phyloP scores from a whole-genome alignment of 768 basidiomycete species.

The Mycena leptocephala region DNA sequence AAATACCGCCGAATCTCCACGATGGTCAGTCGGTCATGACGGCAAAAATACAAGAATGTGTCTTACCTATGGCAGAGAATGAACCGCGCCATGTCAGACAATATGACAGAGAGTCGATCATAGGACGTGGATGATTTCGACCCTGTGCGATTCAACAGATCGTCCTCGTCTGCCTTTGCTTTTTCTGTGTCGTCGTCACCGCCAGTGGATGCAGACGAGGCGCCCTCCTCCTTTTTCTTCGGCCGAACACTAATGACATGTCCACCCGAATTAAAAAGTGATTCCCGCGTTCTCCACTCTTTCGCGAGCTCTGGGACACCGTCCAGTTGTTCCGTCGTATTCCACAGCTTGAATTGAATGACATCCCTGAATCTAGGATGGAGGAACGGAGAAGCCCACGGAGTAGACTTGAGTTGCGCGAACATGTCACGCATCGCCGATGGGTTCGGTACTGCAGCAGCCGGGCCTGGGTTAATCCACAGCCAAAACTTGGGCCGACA shows the following conservation, averaged over 20 bases:
- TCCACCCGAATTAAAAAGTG: slow-evolving; percentile 92
- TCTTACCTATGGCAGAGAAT: slow-evolving; percentile 88
- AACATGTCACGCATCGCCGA: slow-evolving; percentile 88
- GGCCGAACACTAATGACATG: slow-evolving; percentile 78
- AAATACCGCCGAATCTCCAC: slow-evolving; percentile 87
- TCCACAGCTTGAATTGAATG: slow-evolving; percentile 98
- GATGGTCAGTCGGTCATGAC: background rate
- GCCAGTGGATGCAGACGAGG: slow-evolving; percentile 35
- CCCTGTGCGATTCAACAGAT: slow-evolving; percentile 81
- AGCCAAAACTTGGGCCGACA: slow-evolving; percentile 97
- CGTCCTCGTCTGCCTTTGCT: slow-evolving; percentile 59
- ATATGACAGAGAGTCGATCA: slow-evolving; percentile 92
- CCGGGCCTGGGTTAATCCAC: slow-evolving; percentile 99
- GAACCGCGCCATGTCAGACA: slow-evolving; percentile 98
- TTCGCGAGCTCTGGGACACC: slow-evolving; percentile 90
- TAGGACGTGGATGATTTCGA: slow-evolving; percentile 90
- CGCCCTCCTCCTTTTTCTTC: slow-evolving; percentile 54
- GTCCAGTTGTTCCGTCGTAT: slow-evolving; percentile 97
- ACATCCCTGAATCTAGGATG: slow-evolving; percentile 93
- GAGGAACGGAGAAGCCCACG: slow-evolving; percentile 96
- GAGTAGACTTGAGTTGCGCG: slow-evolving; percentile 84
- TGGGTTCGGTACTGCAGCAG: slow-evolving; percentile 90
- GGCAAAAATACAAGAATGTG: background rate
- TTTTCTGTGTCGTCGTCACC: slow-evolving; percentile 36
- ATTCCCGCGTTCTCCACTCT: slow-evolving; percentile 89